phyloP scores from a whole-genome alignment of 345 rosid species.

The Linum lewisii region DNA sequence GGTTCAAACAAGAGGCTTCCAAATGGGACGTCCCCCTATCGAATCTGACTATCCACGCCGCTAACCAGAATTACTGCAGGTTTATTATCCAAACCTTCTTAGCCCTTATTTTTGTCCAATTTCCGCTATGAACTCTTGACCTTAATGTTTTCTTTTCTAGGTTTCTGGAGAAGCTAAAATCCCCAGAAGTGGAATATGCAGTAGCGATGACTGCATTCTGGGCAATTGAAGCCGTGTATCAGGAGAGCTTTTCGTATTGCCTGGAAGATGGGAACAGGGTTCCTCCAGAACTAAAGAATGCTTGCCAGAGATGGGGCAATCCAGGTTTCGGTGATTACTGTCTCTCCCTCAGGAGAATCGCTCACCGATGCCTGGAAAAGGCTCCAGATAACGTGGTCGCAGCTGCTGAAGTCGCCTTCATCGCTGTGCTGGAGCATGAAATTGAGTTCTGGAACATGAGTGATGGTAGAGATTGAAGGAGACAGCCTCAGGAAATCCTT shows the following conservation, averaged over 20 bases:
- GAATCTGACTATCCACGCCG: conserved; percentile 31
- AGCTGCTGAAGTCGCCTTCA: conserved; percentile 44
- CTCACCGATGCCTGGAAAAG: conserved; percentile 38
- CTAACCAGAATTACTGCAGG: conserved; percentile 61
- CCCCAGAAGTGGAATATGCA: conserved; percentile 40
- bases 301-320: conserved; percentile 86
- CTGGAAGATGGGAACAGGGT: conserved; percentile 45
- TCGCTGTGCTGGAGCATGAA: conserved; percentile 54
- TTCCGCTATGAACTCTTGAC: not conserved
- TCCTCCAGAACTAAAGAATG: conserved; percentile 37
- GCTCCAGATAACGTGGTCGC: conserved; percentile 32
- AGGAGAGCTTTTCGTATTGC: conserved; percentile 72
- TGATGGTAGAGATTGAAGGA: conserved; percentile 21
- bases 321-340: conserved; percentile 53
- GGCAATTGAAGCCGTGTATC: conserved; percentile 78
- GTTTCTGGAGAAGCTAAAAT: conserved; percentile 53
- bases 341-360: conserved; percentile 36
- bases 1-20: conserved; percentile 74
- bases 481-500: not conserved
- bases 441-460: conserved; percentile 78
- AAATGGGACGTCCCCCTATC: conserved; percentile 62
- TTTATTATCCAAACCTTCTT: conserved; percentile 5
- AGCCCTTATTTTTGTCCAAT: no score
- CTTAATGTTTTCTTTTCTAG: conserved; percentile 17
- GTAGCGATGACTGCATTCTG: conserved; percentile 55